A percentile compares a stretch with the other conserved stretches of the same genome.
phyloP scores from a whole-genome alignment of 495 filamentous ascomycete species.

The Friedmanniomyces simplex region DNA sequence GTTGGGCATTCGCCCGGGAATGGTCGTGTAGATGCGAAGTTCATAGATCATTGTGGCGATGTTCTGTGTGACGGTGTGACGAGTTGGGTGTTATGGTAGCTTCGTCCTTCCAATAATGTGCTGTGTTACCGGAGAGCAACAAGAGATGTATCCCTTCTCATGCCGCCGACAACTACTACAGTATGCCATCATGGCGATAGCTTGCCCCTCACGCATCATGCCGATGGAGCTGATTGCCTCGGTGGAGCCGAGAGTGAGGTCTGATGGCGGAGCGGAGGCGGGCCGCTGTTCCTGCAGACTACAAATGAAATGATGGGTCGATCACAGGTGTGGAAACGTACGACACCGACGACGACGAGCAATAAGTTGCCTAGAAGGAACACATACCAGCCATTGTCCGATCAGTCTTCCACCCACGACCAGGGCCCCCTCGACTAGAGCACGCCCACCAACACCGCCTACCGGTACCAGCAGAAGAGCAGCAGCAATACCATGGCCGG shows the following conservation, averaged over 20 bases:
- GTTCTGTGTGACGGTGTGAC: not conserved
- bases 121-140: too few relatives aligned
- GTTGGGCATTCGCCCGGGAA: slow-evolving; percentile 12
- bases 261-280: not conserved
- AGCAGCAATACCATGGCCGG: not conserved
- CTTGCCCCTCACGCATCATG: not conserved
- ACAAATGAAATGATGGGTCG: not conserved
- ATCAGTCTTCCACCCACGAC: not conserved
- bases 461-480: not conserved
- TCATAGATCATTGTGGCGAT: slow-evolving; percentile 9
- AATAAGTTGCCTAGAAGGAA: not conserved
- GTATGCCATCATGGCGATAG: not conserved
- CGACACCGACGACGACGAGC: not conserved
- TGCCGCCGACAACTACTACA: not conserved
- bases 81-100: too few relatives aligned
- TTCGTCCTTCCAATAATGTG: too few relatives aligned
- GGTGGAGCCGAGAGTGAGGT: not conserved
- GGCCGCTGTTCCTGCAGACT: not conserved
- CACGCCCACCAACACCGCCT: not conserved
- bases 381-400: not conserved
- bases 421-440: too few relatives aligned
- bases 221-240: not conserved
- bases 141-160: not conserved
- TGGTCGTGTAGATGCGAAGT: slow-evolving; percentile 10
- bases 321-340: not conserved